Conservation (phyloP, 2,329 filamentous ascomycete species). For the Fusarium mexicanum region DNA sequence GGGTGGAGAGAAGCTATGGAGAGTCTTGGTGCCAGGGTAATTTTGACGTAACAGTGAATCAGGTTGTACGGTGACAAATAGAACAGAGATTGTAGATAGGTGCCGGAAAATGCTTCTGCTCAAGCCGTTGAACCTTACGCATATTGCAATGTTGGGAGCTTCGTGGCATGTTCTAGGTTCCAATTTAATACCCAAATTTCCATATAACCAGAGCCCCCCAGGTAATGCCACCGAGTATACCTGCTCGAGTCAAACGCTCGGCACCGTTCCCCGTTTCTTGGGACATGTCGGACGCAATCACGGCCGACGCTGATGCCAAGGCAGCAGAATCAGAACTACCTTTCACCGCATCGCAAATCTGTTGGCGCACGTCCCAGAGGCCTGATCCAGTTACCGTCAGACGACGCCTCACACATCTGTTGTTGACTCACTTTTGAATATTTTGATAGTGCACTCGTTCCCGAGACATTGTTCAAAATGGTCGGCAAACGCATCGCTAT, state of each 20-base stretch:
- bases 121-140: rapidly evolving
- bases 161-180: background rate
- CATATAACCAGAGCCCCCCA: background rate
- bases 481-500: background rate
- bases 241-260: rapidly evolving
- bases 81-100: background rate
- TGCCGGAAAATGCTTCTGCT: background rate
- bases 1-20: background rate
- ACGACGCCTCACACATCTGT: background rate
- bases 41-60: background rate
- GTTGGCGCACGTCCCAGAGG: background rate
- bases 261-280: background rate
- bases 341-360: background rate
- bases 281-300: background rate
- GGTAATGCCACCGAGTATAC: background rate
- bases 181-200: too few relatives aligned
- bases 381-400: background rate
- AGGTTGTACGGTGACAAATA: background rate
- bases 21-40: background rate
- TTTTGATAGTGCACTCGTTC: background rate
- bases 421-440: background rate
- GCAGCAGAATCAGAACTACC: background rate
- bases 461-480: background rate
- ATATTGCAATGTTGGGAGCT: background rate
- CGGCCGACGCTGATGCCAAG: background rate